phyloP scores from a whole-genome alignment of 208 protist genomes.

The Crithidia mellificae region DNA sequence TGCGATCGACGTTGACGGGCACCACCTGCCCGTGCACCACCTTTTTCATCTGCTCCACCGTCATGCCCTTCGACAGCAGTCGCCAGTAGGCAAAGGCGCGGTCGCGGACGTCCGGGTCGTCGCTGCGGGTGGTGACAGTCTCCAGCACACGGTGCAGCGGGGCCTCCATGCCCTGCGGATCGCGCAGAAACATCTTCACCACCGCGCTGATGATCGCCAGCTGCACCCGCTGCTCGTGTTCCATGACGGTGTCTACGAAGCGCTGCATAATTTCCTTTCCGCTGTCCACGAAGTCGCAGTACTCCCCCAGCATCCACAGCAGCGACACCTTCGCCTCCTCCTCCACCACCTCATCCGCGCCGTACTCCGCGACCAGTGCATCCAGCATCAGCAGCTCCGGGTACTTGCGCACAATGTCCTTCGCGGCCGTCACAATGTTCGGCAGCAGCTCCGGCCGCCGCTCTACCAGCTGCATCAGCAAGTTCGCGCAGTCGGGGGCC shows the following conservation, averaged over 20 bases:
- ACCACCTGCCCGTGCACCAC: constrained; percentile 87
- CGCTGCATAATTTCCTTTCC: constrained; percentile 93
- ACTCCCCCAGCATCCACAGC: constrained; percentile 99
- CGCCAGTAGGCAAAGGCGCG: constrained; percentile 99
- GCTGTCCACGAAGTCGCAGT: constrained; percentile 96
- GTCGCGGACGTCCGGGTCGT: constrained; percentile 98
- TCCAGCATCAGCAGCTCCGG: constrained; percentile 77
- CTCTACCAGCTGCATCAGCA: constrained; percentile 71
- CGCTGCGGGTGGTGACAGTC: constrained; percentile 76
- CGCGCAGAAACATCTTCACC: constrained; percentile 99
- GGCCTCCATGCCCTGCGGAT: constrained; percentile 67
- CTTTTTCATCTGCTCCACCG: constrained; percentile 93
- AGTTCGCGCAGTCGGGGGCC: constrained; percentile 92
- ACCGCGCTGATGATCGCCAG: constrained; percentile 94
- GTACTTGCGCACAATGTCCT: constrained; percentile 86
- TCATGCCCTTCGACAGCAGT: constrained; percentile 96
- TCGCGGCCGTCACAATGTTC: constrained; percentile 75
- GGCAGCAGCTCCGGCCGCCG: constrained; percentile 66
- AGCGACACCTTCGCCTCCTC: constrained; percentile 98
- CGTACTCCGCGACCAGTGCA: constrained; percentile 66
- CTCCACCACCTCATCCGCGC: constrained; percentile 92
- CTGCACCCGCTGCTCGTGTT: constrained; percentile 82
- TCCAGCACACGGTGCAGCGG: constrained; percentile 73
- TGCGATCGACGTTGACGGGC: constrained; percentile 92
- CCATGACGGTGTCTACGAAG: constrained; percentile 96